These are phyloP conservation scores for Aspergillus sp. DNA, from an alignment of 2,329 filamentous ascomycete species.

Conservation along the genomic window DNA sequence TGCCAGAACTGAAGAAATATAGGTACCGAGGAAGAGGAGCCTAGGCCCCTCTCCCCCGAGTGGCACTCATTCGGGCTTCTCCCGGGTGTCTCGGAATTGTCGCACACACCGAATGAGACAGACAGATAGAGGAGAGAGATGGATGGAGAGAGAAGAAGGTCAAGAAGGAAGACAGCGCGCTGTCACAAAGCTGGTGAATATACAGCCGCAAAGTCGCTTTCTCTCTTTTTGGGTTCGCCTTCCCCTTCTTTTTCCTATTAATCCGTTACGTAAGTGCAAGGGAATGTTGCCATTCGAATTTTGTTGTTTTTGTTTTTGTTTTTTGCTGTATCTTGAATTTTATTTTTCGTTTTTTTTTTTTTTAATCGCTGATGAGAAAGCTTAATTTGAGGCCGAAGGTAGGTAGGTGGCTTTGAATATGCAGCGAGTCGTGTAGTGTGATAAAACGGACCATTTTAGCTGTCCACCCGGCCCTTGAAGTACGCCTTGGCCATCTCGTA, in stretches of 20 bases:
- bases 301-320: not conserved
- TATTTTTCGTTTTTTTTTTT: not conserved
- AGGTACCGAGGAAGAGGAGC: no score
- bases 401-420: not conserved
- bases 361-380: not conserved
- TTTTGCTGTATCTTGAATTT: not conserved
- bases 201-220: no score
- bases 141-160: constrained; percentile 5
- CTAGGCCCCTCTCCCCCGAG: not conserved
- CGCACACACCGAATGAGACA: no score
- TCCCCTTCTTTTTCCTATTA: no score
- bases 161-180: constrained; percentile 1
- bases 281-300: no score
- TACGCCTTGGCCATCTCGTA: constrained; percentile 67
- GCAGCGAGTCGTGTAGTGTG: not conserved
- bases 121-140: not conserved
- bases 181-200: no score
- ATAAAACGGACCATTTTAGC: constrained; percentile 6
- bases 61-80: not conserved
- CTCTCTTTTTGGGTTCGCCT: not conserved
- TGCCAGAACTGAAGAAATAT: no score
- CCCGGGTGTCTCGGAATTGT: no score
- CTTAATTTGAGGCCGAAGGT: not conserved
- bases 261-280: no score
- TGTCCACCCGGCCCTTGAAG: constrained; percentile 47